Evolutionary conservation across 2,329 filamentous ascomycete genomes (phyloP).

Genomic region (Verticillium alfalfae): DNA sequence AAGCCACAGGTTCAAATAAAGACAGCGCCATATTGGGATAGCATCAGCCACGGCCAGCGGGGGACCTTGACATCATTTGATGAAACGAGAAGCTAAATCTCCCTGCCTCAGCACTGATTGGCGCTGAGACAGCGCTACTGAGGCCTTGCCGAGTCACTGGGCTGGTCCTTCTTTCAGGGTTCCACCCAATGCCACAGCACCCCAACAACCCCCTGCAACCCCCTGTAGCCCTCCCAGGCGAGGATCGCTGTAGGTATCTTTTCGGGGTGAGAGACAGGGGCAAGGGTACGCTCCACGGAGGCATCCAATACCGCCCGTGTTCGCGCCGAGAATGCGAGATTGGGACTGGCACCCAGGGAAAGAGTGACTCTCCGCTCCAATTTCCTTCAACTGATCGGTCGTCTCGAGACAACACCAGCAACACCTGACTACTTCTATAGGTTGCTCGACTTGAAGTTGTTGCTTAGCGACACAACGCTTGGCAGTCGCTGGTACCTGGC

Average conservation of each 20-base stretch:
- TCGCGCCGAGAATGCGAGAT: neutral
- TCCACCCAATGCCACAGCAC: neutral
- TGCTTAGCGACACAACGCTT: no score
- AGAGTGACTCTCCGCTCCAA: neutral
- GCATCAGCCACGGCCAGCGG: neutral
- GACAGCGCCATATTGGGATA: neutral
- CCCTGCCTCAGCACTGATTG: neutral
- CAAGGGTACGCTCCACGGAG: neutral
- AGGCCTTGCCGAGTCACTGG: neutral
- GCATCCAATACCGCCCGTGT: neutral
- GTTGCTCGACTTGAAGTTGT: no score
- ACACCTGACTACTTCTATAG: neutral
- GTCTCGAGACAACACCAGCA: neutral
- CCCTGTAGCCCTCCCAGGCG: neutral
- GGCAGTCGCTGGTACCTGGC: no score
- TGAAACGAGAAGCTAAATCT: neutral
- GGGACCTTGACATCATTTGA: neutral
- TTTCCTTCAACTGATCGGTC: neutral
- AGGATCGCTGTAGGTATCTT: neutral
- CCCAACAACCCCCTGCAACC: neutral
- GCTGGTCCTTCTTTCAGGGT: neutral
- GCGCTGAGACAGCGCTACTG: neutral
- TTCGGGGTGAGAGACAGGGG: neutral
- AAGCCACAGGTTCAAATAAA: neutral
- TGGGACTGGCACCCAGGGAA: neutral